Base-by-base conservation (phyloP, 331 rosid genomes). In the Phaseolus coccineus region DNA sequence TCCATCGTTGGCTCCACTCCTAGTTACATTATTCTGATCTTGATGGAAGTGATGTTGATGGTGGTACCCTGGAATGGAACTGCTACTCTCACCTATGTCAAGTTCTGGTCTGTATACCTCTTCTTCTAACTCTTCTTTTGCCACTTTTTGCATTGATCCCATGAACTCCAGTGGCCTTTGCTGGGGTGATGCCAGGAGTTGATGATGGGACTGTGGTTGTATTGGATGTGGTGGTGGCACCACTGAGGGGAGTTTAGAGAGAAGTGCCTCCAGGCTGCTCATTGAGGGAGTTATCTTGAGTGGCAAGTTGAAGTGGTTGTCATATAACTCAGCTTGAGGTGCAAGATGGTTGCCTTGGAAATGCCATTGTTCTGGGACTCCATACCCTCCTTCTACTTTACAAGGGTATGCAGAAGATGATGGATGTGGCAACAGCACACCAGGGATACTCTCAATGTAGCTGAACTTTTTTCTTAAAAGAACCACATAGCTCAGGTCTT, bases 181-280 rank as follows among this genome's bases (percentile, higher is more conserved):
- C 28, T 62, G 91, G 7, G 70, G 10, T 24, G 52, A 24, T n/a
- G 87, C 44, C 42, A 59, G 15, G 7, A 30, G 46, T 30, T 62
- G 50, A 55, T 86, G 58, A 28, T 35, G 83, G 19, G 35, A 12
- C 28, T 78, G 81, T n/a, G 67, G 75, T 35, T 53, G 80, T 37
- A 57, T 11, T 15, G 62, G 35, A 7, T 55, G 30, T 33, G 69
- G 28, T 8, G 82, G 90, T 5, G 94, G 95, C 39, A 93, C 90
- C 19, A 96, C 99, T 0, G 99, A 93, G 19, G 99, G 99, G 4
- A 96, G 93, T 88, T 96, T 96, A 2, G 99, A 94, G 80, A 96
- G 95, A 7, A 96, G 94, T 7, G 98, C 98, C 78, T 96, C 99
- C 35, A 96, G 97, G 79, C 99, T 96, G 78, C 99, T 93, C 98